Conservation (phyloP, 2,329 filamentous ascomycete genomes). For the Canariomyces notabilis region DNA sequence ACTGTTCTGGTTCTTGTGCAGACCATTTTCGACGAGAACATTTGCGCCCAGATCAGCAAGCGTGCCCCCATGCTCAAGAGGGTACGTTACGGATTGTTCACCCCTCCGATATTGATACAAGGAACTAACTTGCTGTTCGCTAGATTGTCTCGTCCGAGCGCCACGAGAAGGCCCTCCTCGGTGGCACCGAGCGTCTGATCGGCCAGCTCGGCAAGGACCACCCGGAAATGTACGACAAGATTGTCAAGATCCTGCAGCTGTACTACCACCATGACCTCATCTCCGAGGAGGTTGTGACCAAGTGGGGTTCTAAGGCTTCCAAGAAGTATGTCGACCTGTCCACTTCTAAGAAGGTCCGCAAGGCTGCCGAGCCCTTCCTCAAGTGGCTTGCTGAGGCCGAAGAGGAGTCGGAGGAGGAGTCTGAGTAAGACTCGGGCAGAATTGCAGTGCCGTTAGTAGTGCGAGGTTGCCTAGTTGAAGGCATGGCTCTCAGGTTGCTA, state of each 20-base stretch:
- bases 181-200: constrained; percentile 90
- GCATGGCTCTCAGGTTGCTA: constrained; percentile 1
- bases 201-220: constrained; percentile 66
- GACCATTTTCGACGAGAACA: constrained; percentile 88
- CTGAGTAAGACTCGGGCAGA: constrained; percentile 31
- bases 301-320: constrained; percentile 91
- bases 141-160: constrained; percentile 82
- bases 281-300: constrained; percentile 79
- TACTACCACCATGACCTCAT: constrained; percentile 90
- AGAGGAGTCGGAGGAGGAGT: constrained; percentile 62
- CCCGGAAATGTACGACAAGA: constrained; percentile 66
- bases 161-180: constrained; percentile 92
- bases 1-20: constrained; percentile 88
- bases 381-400: constrained; percentile 89
- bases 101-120: not conserved
- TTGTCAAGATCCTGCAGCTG: constrained; percentile 82
- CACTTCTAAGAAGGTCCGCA: constrained; percentile 91
- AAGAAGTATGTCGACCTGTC: constrained; percentile 94
- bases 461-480: not conserved
- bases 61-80: constrained; percentile 87
- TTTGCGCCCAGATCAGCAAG: constrained; percentile 78
- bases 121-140: constrained; percentile 27
- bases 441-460: not conserved
- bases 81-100: constrained; percentile 40
- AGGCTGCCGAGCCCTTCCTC: constrained; percentile 89